These are phyloP conservation scores for Epichloe bromicola DNA, from an alignment of 2,329 filamentous ascomycete genomes.

Conservation along the genomic window DNA sequence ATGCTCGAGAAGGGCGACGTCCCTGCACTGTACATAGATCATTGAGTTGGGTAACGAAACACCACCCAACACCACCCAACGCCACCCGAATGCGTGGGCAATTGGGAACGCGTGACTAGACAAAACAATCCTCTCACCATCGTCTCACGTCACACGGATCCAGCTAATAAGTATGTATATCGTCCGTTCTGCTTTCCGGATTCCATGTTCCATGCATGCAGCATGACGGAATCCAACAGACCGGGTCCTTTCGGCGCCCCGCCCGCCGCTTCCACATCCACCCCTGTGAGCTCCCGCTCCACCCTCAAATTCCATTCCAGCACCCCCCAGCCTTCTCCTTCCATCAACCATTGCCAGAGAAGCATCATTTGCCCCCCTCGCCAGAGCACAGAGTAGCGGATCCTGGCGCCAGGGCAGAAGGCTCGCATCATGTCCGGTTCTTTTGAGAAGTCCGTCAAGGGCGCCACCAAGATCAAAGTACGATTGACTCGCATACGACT, in stretches of 20 bases:
- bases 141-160: not conserved
- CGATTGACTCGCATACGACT: not conserved
- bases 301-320: not conserved
- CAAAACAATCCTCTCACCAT: too few relatives aligned
- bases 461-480: conserved; percentile 95
- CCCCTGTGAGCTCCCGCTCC: not conserved
- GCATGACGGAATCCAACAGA: not conserved
- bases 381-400: not conserved
- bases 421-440: conserved; percentile 56
- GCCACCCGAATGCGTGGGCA: too few relatives aligned
- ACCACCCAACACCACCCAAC: too few relatives aligned
- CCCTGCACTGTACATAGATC: too few relatives aligned
- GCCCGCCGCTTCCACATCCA: not conserved
- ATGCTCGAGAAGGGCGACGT: too few relatives aligned
- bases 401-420: conserved; percentile 3
- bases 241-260: not conserved
- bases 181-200: not conserved
- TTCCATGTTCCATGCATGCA: not conserved
- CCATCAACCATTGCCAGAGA: conserved; percentile 1
- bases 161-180: not conserved
- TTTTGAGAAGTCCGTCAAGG: conserved; percentile 98
- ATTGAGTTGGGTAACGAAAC: too few relatives aligned
- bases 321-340: not conserved
- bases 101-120: too few relatives aligned
- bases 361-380: not conserved